phyloP scores from a whole-genome alignment of 805 yeast species.

The Lipomyces mesembrius region DNA sequence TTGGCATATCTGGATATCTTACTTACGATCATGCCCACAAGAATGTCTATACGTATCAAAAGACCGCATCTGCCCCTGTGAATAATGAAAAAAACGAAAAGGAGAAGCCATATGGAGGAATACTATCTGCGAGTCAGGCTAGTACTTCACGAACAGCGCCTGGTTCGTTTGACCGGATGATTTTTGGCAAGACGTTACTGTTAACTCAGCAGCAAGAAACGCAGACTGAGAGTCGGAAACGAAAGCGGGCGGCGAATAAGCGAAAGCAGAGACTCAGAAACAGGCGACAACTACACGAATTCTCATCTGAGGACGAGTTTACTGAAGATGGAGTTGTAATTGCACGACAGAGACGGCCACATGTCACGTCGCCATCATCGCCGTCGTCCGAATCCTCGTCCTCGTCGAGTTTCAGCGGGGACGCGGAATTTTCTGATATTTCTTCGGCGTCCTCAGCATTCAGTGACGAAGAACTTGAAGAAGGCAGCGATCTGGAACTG shows the following conservation, averaged over 20 bases:
- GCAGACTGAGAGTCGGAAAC: background rate
- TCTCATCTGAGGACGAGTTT: conserved; percentile 3
- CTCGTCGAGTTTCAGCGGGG: conserved; percentile 5
- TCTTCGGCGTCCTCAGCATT: background rate
- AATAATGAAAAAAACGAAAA: conserved; percentile 5
- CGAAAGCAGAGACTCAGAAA: background rate
- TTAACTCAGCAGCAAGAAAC: conserved; percentile 26
- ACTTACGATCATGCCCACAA: conserved; percentile 24
- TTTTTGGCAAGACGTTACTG: conserved; percentile 36
- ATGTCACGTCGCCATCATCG: background rate
- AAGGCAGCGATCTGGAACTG: conserved; percentile 10
- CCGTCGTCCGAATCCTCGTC: background rate
- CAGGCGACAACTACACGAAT: background rate
- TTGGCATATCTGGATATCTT: conserved; percentile 29
- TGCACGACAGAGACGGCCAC: background rate
- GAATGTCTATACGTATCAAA: conserved; percentile 9
- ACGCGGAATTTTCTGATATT: background rate
- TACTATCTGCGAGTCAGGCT: conserved; percentile 41
- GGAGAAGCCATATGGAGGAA: conserved; percentile 35
- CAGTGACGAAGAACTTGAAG: conserved; percentile 6
- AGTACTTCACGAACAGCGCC: conserved; percentile 48
- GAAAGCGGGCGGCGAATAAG: background rate
- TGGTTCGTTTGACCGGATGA: conserved; percentile 39
- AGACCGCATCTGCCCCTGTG: background rate
- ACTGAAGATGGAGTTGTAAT: background rate